Evolutionary conservation across 805 yeast genomes (phyloP).

Genomic region (Wickerhamomyces queroliae): DNA sequence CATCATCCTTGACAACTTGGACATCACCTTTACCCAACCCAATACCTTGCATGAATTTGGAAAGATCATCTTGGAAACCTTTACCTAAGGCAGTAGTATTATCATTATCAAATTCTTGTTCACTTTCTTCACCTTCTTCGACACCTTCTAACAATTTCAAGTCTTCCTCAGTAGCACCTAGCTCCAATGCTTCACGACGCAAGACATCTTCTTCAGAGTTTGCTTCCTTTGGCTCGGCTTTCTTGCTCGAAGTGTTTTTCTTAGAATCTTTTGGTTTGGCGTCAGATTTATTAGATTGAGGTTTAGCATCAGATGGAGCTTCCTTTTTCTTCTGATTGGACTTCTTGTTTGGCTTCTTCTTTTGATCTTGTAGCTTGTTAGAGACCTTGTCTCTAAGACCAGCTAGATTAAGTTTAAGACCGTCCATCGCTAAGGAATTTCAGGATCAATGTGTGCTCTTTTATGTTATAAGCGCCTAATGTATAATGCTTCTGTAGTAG

Average conservation of each 20-base stretch:
- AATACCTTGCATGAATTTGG: conserved; percentile 57
- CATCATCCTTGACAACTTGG: conserved; percentile 30
- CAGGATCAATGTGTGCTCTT: neutral
- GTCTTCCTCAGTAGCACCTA: conserved; percentile 89
- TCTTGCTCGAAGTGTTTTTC: neutral
- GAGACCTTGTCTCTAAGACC: conserved; percentile 63
- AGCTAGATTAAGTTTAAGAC: conserved; percentile 28
- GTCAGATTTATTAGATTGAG: neutral
- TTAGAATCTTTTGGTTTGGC: neutral
- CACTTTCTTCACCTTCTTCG: conserved; percentile 41
- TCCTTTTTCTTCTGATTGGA: conserved; percentile 16
- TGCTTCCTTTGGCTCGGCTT: conserved; percentile 5
- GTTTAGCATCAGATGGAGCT: conserved; percentile 7
- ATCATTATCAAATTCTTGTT: conserved; percentile 31
- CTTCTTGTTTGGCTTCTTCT: conserved; percentile 19
- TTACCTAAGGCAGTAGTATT: conserved; percentile 25
- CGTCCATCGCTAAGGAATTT: conserved; percentile 13
- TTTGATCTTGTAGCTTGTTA: conserved; percentile 35
- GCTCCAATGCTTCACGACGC: conserved; percentile 67
- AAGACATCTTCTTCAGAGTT: conserved; percentile 25
- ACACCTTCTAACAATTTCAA: conserved; percentile 54
- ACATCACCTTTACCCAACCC: conserved; percentile 47
- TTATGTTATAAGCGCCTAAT: neutral
- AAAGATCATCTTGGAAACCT: conserved; percentile 46
- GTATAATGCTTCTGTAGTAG: neutral